phyloP scores from a whole-genome alignment of 495 filamentous ascomycete species.

The Penicillium paradoxum region DNA sequence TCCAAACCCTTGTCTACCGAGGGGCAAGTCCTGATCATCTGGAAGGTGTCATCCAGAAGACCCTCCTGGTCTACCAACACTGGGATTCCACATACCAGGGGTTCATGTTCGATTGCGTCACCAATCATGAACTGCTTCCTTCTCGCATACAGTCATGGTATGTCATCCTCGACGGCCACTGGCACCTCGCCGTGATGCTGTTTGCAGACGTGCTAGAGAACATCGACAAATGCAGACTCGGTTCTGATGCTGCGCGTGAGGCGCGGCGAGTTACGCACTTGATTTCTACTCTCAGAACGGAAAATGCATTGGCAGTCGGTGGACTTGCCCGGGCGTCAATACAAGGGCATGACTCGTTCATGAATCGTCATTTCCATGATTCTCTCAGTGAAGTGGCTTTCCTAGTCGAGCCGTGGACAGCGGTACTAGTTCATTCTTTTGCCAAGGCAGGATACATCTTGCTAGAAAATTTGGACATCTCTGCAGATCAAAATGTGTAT shows the following conservation, averaged over 20 bases:
- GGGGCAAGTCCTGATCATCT: slow-evolving; percentile 17
- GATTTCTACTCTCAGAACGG: slow-evolving; percentile 25
- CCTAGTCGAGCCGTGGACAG: slow-evolving; percentile 45
- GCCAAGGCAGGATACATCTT: slow-evolving; percentile 34
- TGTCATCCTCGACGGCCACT: slow-evolving; percentile 41
- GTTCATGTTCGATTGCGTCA: slow-evolving; percentile 41
- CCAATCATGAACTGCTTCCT: slow-evolving; percentile 36
- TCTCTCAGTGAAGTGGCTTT: slow-evolving; percentile 32
- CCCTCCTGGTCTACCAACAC: slow-evolving; percentile 37
- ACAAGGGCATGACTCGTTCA: slow-evolving; percentile 11
- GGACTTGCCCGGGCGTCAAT: slow-evolving; percentile 34
- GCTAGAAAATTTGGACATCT: slow-evolving; percentile 13
- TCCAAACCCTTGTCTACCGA: slow-evolving; percentile 38
- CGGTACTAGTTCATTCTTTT: slow-evolving; percentile 40
- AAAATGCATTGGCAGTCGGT: slow-evolving; percentile 31
- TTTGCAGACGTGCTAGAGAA: slow-evolving; percentile 41
- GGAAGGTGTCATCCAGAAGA: slow-evolving; percentile 33
- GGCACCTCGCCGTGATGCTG: slow-evolving; percentile 44
- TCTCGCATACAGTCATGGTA: slow-evolving; percentile 47
- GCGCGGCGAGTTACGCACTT: slow-evolving; percentile 23
- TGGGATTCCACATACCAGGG: slow-evolving; percentile 39
- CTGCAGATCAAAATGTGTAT: slow-evolving; percentile 1
- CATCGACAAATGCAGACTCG: slow-evolving; percentile 28
- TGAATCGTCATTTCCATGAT: slow-evolving; percentile 18
- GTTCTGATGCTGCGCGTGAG: slow-evolving; percentile 20